These are phyloP conservation scores for Chlorella sp. DNA, from an alignment of 139 green algal species.

Conservation along the genomic window DNA sequence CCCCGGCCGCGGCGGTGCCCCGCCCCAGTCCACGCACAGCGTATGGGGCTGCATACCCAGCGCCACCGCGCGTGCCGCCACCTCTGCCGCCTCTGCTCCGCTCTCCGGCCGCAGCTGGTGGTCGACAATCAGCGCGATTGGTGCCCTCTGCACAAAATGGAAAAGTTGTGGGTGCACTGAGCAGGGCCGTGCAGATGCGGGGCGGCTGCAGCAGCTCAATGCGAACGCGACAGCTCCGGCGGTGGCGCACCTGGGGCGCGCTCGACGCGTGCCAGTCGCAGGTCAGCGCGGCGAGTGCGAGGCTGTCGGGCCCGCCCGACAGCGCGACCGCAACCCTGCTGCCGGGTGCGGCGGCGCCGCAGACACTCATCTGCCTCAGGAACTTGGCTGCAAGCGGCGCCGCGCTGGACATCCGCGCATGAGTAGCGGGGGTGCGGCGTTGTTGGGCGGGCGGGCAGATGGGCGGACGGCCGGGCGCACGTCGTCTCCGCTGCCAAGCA, in stretches of 20 bases:
- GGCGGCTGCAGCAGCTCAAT: neutral
- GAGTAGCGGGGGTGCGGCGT: too few species aligned
- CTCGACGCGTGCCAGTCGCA: neutral
- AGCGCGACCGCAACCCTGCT: slow-evolving; percentile 42
- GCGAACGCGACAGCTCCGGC: neutral
- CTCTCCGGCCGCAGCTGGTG: slow-evolving; percentile 48
- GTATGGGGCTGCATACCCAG: slow-evolving; percentile 34
- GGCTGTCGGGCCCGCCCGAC: slow-evolving; percentile 55
- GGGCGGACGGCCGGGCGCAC: too few species aligned
- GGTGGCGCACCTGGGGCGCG: neutral
- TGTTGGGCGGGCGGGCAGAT: too few species aligned
- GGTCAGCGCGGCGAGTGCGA: slow-evolving; percentile 44
- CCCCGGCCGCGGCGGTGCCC: neutral
- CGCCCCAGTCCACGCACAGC: slow-evolving; percentile 39
- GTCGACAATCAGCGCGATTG: slow-evolving; percentile 48
- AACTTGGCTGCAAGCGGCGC: too few species aligned
- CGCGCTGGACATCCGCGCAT: too few species aligned
- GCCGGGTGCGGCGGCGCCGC: neutral
- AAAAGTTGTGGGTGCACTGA: neutral
- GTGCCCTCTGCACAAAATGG: neutral
- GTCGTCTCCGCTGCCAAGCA: too few species aligned
- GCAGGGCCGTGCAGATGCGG: neutral
- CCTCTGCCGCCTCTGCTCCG: slow-evolving; percentile 31
- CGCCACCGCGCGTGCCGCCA: slow-evolving; percentile 5
- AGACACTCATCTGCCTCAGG: too few species aligned